Base-by-base conservation (phyloP, 2,329 filamentous ascomycete species). In the Diaporthe nobilis region DNA sequence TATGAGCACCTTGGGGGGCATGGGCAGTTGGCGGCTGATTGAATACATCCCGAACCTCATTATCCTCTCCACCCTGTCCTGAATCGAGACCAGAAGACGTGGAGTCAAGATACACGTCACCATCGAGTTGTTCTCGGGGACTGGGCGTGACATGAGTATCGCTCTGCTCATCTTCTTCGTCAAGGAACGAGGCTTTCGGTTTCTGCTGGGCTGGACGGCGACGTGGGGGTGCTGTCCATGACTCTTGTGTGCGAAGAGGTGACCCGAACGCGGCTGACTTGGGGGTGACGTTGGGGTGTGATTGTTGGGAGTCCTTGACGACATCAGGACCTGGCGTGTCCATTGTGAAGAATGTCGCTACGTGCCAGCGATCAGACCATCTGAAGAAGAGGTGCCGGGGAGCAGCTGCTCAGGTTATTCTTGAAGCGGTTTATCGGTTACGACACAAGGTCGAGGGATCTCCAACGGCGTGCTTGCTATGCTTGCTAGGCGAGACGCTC, bases 111-210 rank as follows among this genome's bases (percentile, higher is more conserved):
- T 42, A 3, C 1, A 2, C 5, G 3, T 3, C 12, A 8, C n/a
- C 17, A 20, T 28, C 34, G 9, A 20, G 31, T 22, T n/a, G 65
- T 4, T 55, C 34, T 55, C 3, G 47, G 6, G 13, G 7, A 6
- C 20, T 20, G 34, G 31, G 15, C 13, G 13, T 12, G 13, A 13
- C 8, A 20, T 42, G 8, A 4, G 22, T 37, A 2, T 37, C 22
- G 2, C 9, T 17, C 39, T n/a, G 37, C 6, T 65, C 28, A 3
- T 51, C 37, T 10, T 49, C 17, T 17, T 42, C 63, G 4, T 55
- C 6, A 55, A 74, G 51, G 47, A 63, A 76, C 0, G 75, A 67
- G 12, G 72, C 34, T 15, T 76, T 76, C 15, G 75, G 65, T 39
- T 67, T 67, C 49, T 67, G 75, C 9, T 31, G 58, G 10, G n/a